phyloP scores from a whole-genome alignment of 495 filamentous ascomycete genomes.

The Oidiodendron maius region DNA sequence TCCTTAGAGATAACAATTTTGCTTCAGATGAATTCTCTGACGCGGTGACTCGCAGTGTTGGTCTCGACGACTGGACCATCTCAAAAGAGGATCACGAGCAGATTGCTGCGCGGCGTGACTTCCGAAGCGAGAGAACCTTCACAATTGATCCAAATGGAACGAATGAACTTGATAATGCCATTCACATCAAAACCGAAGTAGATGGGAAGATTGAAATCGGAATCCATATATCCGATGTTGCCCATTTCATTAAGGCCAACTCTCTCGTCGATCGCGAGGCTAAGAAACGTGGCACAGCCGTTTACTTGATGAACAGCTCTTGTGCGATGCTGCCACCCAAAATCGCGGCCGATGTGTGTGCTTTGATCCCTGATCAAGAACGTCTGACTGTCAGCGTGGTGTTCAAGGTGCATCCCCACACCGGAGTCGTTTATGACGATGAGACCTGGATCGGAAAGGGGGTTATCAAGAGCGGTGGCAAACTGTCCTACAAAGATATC shows the following conservation, averaged over 20 bases:
- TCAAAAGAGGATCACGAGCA: conserved; percentile 72
- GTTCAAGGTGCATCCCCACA: conserved; percentile 76
- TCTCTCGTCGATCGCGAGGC: conserved; percentile 95
- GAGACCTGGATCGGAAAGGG: conserved; percentile 92
- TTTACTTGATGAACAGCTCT: conserved; percentile 84
- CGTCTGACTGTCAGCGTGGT: conserved; percentile 88
- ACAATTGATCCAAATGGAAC: conserved; percentile 82
- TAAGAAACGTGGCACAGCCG: conserved; percentile 94
- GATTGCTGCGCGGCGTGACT: conserved; percentile 76
- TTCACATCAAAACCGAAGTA: conserved; percentile 76
- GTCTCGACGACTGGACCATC: conserved; percentile 85
- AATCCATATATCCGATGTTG: conserved; percentile 91
- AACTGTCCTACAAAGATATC: conserved; percentile 76
- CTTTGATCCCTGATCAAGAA: conserved; percentile 77
- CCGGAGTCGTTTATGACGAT: conserved; percentile 70
- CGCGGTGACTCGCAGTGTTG: conserved; percentile 87
- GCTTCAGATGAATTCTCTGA: conserved; percentile 96
- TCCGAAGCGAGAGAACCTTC: conserved; percentile 84
- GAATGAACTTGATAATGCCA: conserved; percentile 82
- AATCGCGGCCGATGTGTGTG: conserved; percentile 80
- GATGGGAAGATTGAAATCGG: conserved; percentile 90
- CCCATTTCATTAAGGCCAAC: conserved; percentile 94
- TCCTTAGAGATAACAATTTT: conserved; percentile 98
- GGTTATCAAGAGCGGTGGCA: conserved; percentile 85
- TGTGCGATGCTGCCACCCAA: conserved; percentile 87